Evolutionary conservation across 768 basidiomycete genomes (phyloP).

Genomic region (Saitozyma podzolica): DNA sequence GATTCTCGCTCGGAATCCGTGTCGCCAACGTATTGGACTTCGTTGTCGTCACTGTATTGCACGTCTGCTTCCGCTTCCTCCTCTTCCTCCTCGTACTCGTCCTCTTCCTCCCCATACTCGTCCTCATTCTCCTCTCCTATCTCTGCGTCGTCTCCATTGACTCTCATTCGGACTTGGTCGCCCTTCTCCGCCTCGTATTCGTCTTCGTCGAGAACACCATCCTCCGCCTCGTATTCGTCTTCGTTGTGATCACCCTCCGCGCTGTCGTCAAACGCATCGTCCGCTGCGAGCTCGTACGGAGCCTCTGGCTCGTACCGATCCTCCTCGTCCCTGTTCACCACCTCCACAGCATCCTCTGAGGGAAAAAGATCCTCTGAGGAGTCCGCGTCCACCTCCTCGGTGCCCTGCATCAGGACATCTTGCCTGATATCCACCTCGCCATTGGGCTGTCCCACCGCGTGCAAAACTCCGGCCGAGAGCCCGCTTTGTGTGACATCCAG

Average conservation of each 20-base stretch:
- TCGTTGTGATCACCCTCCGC: neutral
- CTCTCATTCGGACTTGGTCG: neutral
- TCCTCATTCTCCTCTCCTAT: conserved; percentile 6
- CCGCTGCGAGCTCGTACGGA: neutral
- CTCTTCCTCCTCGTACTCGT: conserved; percentile 6
- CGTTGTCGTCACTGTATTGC: conserved; percentile 7
- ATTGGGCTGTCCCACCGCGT: neutral
- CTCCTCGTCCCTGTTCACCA: conserved; percentile 2
- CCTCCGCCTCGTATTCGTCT: conserved; percentile 10
- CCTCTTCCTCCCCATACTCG: conserved; percentile 2
- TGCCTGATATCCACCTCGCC: conserved; percentile 1
- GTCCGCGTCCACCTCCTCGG: conserved; percentile 7
- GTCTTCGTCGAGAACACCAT: neutral
- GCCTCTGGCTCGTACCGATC: conserved; percentile 1
- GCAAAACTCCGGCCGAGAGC: neutral
- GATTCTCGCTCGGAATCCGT: too few relatives aligned
- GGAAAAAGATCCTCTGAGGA: neutral
- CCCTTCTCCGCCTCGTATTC: conserved; percentile 7
- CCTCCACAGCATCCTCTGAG: conserved; percentile 7
- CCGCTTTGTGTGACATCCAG: neutral
- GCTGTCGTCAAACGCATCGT: conserved; percentile 1
- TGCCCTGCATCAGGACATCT: neutral
- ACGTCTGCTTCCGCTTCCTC: conserved; percentile 8
- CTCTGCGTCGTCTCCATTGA: conserved; percentile 1
- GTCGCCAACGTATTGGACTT: neutral